Percentiles rank a stretch among this genome's conserved stretches.
Evolutionary conservation across 352 stramenopile genomes (phyloP).

Genomic region (Globisporangium alternatum): DNA sequence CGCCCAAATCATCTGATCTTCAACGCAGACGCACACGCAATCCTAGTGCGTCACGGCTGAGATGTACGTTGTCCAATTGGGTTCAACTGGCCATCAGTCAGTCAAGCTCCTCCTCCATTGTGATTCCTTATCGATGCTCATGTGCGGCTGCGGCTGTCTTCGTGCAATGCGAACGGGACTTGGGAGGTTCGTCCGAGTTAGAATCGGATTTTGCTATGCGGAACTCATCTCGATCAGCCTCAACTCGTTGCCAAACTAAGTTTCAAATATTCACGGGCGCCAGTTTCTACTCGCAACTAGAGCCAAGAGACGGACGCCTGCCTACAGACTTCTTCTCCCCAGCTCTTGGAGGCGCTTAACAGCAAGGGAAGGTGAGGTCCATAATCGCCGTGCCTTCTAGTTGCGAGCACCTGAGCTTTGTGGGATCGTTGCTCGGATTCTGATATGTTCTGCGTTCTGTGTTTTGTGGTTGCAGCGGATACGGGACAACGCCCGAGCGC

Average conservation of each 20-base stretch:
- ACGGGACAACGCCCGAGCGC: too few species aligned
- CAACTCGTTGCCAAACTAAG: background rate
- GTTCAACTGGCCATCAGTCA: slow-evolving; percentile 13
- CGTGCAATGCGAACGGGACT: background rate
- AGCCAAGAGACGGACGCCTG: background rate
- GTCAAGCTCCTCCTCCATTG: background rate
- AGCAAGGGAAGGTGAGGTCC: too few species aligned
- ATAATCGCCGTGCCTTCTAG: too few species aligned
- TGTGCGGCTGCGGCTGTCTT: background rate
- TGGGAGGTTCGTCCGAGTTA: background rate
- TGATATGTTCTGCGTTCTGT: background rate
- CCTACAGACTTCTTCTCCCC: background rate
- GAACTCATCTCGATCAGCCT: background rate
- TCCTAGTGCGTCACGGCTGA: background rate
- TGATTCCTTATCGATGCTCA: background rate
- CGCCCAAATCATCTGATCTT: background rate
- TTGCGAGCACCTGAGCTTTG: too few species aligned
- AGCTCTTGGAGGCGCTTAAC: background rate
- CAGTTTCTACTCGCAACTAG: background rate
- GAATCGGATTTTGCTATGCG: background rate
- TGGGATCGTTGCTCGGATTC: background rate
- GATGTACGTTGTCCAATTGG: background rate
- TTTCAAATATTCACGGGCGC: background rate
- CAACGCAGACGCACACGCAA: slow-evolving; percentile 7
- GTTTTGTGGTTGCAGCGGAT: too few species aligned